Conservation (phyloP, 306 rosid species). For the Coriaria nepalensis region DNA sequence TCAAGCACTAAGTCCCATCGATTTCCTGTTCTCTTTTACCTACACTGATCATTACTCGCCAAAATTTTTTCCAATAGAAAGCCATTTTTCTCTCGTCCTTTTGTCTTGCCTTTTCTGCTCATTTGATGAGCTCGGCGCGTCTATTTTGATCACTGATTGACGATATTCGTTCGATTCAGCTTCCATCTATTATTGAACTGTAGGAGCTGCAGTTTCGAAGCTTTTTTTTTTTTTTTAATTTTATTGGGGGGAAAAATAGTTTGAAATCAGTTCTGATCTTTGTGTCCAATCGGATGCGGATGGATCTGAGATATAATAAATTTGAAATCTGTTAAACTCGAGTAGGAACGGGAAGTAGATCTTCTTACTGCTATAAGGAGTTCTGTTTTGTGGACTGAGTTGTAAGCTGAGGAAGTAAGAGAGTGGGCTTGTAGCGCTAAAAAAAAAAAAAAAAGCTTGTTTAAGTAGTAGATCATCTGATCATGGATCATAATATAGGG, state of each 20-base stretch:
- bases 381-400: slow-evolving; percentile 16
- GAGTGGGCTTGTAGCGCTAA: slow-evolving; percentile 14
- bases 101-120: slow-evolving; percentile 1
- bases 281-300: slow-evolving; percentile 13
- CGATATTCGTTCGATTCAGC: slow-evolving; percentile 13
- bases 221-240: slow-evolving; percentile 2
- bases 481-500: slow-evolving; percentile 86
- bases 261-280: slow-evolving; percentile 23
- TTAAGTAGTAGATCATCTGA: slow-evolving; percentile 25
- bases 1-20: slow-evolving; percentile 3
- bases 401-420: slow-evolving; percentile 21
- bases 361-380: slow-evolving; percentile 18
- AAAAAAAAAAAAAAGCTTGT: background rate
- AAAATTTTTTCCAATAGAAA: background rate
- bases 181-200: too few species aligned
- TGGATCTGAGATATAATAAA: slow-evolving; percentile 44
- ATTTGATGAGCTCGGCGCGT: slow-evolving; percentile 16
- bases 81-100: background rate
- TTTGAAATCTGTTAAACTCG: slow-evolving; percentile 3
- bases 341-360: slow-evolving; percentile 11
- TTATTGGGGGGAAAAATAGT: slow-evolving; percentile 1
- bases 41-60: slow-evolving; percentile 1
- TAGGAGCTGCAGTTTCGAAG: background rate
- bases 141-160: slow-evolving; percentile 16
- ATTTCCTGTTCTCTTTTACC: background rate